Conservation (phyloP, 176 grass and related monocot genomes). For the Poa annua region DNA sequence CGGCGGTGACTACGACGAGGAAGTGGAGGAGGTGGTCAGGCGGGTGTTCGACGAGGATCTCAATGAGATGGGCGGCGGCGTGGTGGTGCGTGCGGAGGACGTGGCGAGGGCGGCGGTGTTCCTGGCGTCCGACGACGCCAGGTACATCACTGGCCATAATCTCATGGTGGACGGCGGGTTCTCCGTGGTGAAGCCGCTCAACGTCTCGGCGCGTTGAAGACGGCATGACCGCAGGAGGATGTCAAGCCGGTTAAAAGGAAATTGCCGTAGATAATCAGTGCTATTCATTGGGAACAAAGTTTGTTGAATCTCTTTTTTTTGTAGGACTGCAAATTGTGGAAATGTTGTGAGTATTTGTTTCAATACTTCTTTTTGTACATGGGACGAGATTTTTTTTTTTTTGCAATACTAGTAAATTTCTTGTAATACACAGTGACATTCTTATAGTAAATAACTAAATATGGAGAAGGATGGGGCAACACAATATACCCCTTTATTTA, state of each 20-base stretch:
- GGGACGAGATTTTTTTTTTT: too few species aligned
- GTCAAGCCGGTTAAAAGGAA: neutral
- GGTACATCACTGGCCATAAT: constrained; percentile 9
- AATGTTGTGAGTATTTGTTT: too few species aligned
- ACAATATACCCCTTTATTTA: too few species aligned
- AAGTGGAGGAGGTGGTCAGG: neutral
- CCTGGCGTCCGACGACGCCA: constrained; percentile 5
- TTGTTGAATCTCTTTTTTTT: too few species aligned
- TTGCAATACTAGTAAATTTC: too few species aligned
- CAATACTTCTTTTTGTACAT: too few species aligned
- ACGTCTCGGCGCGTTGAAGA: neutral
- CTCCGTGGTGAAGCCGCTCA: constrained; percentile 1
- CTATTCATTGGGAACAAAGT: too few species aligned
- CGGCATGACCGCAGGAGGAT: neutral
- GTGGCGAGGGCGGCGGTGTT: constrained; percentile 14
- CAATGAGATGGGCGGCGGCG: constrained; percentile 13
- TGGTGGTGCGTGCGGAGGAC: constrained; percentile 16
- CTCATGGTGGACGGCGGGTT: constrained; percentile 23
- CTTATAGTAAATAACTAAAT: too few species aligned
- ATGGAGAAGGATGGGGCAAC: too few species aligned
- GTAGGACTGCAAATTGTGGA: too few species aligned
- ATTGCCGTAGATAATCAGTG: too few species aligned
- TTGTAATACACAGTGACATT: too few species aligned
- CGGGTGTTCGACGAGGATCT: constrained; percentile 18
- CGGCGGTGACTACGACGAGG: neutral